Evolutionary conservation across 225 moss, liverwort and hornwort genomes (phyloP).

Genomic region (Straminergon stramineum): DNA sequence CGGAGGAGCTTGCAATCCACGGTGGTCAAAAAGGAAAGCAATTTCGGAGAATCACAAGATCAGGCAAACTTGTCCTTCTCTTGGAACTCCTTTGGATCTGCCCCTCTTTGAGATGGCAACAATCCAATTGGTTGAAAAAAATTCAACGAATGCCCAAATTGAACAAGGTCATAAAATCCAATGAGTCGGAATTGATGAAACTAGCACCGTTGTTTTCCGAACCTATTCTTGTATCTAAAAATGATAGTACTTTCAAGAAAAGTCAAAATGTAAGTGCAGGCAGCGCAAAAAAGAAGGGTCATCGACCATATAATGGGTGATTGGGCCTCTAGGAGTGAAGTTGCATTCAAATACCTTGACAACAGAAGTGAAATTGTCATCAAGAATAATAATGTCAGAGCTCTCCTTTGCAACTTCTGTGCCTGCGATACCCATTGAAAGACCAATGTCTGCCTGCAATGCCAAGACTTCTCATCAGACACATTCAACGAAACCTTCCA

Average conservation of each 20-base stretch:
- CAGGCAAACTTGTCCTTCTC: neutral
- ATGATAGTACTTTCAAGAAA: neutral
- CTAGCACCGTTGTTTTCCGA: neutral
- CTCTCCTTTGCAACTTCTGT: slow-evolving; percentile 89
- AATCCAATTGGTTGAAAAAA: neutral
- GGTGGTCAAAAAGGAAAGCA: neutral
- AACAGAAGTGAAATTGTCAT: slow-evolving; percentile 91
- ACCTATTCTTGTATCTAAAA: neutral
- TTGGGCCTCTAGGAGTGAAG: neutral
- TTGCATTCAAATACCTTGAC: slow-evolving; percentile 52
- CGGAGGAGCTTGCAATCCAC: neutral
- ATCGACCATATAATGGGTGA: neutral
- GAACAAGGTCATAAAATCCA: neutral
- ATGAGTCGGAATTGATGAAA: neutral
- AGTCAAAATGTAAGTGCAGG: neutral
- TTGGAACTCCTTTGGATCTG: neutral
- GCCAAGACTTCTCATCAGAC: neutral
- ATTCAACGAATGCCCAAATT: neutral
- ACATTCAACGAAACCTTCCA: neutral
- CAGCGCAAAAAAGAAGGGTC: no score
- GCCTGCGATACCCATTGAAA: slow-evolving; percentile 67
- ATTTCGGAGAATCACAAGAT: neutral
- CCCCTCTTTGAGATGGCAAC: neutral
- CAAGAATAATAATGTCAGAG: slow-evolving; percentile 89
- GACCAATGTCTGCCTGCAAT: slow-evolving; percentile 57